Evolutionary conservation across 495 filamentous ascomycete species (phyloP).

Genomic region (Penicillium mononematosum): DNA sequence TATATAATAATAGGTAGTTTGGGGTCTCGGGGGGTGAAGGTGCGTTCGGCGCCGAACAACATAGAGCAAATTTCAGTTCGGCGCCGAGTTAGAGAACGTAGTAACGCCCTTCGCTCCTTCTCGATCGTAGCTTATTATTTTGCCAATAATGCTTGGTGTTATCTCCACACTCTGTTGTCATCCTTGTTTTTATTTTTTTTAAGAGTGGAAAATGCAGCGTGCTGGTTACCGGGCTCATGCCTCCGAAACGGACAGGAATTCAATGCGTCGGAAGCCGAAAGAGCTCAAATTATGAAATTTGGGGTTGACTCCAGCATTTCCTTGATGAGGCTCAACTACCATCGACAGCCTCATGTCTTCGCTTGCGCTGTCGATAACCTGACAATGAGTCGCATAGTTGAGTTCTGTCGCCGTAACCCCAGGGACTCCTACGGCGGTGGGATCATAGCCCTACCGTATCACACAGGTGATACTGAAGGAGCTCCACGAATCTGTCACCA

Average conservation of each 20-base stretch:
- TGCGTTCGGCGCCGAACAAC: not conserved
- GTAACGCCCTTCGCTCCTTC: not conserved
- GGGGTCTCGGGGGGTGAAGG: not conserved
- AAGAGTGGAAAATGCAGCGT: no score
- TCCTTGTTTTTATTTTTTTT: no score
- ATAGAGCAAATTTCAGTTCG: not conserved
- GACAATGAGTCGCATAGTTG: not conserved
- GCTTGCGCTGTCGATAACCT: not conserved
- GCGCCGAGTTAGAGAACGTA: not conserved
- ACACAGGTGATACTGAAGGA: not conserved
- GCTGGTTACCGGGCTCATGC: not conserved
- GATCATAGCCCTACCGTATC: not conserved
- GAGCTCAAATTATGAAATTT: not conserved
- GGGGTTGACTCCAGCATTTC: not conserved
- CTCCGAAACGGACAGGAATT: not conserved
- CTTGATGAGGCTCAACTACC: not conserved
- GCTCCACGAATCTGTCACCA: not conserved
- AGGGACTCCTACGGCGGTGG: slow-evolving; percentile 1
- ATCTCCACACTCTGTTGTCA: no score
- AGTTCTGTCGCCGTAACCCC: not conserved
- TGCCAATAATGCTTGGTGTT: no score
- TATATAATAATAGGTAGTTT: not conserved
- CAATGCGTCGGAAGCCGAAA: not conserved
- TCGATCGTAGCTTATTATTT: no score
- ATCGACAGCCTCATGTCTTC: not conserved